phyloP scores from a whole-genome alignment of 2,329 filamentous ascomycete species.

The Cladophialophora psammophila region DNA sequence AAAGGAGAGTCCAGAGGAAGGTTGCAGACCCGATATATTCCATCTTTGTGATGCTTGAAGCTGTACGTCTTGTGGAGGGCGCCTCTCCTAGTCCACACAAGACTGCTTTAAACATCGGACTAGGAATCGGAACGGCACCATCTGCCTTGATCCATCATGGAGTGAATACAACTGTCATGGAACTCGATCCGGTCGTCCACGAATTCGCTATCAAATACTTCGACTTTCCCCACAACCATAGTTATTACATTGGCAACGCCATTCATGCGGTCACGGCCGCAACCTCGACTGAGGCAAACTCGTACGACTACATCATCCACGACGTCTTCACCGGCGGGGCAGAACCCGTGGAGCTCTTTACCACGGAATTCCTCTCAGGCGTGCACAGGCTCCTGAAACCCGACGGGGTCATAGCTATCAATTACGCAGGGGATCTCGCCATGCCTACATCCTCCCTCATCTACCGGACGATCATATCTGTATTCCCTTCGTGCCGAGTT shows the following conservation, averaged over 20 bases:
- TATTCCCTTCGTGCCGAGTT: constrained; percentile 89
- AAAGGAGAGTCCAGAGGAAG: constrained; percentile 57
- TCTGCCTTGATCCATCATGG: constrained; percentile 85
- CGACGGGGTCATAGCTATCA: constrained; percentile 87
- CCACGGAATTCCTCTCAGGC: constrained; percentile 77
- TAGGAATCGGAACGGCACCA: constrained; percentile 91
- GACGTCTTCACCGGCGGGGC: constrained; percentile 98
- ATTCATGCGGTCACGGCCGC: constrained; percentile 65
- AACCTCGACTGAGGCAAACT: constrained; percentile 47
- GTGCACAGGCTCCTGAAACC: constrained; percentile 75
- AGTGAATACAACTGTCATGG: constrained; percentile 90
- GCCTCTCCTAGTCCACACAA: constrained; percentile 42
- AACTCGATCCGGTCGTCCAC: constrained; percentile 90
- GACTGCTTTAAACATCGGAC: constrained; percentile 80
- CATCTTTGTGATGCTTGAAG: constrained; percentile 95
- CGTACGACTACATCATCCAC: constrained; percentile 91
- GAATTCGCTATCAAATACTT: constrained; percentile 86
- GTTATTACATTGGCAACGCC: constrained; percentile 81
- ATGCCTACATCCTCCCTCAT: constrained; percentile 79
- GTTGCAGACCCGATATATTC: constrained; percentile 89
- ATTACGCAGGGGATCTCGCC: constrained; percentile 89
- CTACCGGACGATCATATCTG: constrained; percentile 78
- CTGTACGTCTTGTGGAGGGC: constrained; percentile 78
- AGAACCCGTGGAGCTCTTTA: constrained; percentile 89
- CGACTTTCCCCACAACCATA: constrained; percentile 76